These are phyloP conservation scores for Physcia stellaris DNA, from an alignment of 495 filamentous ascomycete genomes.

Conservation along the genomic window DNA sequence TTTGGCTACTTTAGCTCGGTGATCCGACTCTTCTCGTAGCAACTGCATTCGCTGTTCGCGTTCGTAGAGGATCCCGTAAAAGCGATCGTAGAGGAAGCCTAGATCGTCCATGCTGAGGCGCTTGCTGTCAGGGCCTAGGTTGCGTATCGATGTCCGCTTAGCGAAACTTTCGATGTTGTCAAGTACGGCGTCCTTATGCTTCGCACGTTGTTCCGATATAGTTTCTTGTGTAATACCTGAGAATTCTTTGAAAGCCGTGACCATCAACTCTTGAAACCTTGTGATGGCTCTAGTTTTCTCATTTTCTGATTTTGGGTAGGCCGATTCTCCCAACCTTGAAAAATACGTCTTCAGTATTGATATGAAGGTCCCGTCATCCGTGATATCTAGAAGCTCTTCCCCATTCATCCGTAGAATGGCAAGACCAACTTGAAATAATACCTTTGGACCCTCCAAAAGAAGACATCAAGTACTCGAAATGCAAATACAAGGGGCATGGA, in stretches of 20 bases:
- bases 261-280: slow-evolving; percentile 94
- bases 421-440: slow-evolving; percentile 89
- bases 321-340: slow-evolving; percentile 81
- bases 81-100: slow-evolving; percentile 79
- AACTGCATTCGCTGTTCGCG: slow-evolving; percentile 69
- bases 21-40: slow-evolving; percentile 59
- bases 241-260: slow-evolving; percentile 97
- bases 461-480: slow-evolving; percentile 90
- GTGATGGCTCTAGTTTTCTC: slow-evolving; percentile 86
- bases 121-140: slow-evolving; percentile 92
- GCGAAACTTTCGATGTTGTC: slow-evolving; percentile 94
- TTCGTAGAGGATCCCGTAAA: slow-evolving; percentile 83
- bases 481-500: slow-evolving; percentile 97
- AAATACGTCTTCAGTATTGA: slow-evolving; percentile 94
- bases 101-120: slow-evolving; percentile 73
- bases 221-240: slow-evolving; percentile 86
- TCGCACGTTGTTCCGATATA: slow-evolving; percentile 74
- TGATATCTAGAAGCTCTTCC: slow-evolving; percentile 88
- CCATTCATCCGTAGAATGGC: slow-evolving; percentile 96
- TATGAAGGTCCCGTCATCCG: slow-evolving; percentile 93
- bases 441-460: slow-evolving; percentile 94
- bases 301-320: slow-evolving; percentile 88
- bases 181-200: slow-evolving; percentile 83
- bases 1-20: slow-evolving; percentile 44
- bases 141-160: slow-evolving; percentile 89